Conservation (phyloP, 2,329 filamentous ascomycete genomes). For the Pseudogymnoascus sp. region DNA sequence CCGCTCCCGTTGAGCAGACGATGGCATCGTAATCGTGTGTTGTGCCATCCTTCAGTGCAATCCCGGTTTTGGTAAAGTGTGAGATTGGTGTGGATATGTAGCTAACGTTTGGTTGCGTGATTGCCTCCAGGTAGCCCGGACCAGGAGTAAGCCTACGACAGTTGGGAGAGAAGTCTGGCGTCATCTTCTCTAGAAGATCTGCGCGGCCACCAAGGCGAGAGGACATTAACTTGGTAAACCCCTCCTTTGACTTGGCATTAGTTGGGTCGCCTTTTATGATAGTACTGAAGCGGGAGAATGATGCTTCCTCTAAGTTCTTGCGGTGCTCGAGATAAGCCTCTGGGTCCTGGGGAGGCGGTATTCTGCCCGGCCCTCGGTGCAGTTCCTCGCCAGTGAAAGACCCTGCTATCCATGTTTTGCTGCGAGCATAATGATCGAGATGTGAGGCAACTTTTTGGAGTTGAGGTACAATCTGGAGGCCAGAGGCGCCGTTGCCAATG, state of each 20-base stretch:
- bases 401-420: slow-evolving; percentile 58
- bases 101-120: slow-evolving; percentile 35
- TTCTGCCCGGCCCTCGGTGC: slow-evolving; percentile 33
- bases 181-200: slow-evolving; percentile 45
- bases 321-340: slow-evolving; percentile 51
- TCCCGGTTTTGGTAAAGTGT: slow-evolving; percentile 28
- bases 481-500: slow-evolving; percentile 55
- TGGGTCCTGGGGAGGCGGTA: slow-evolving; percentile 46
- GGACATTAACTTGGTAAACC: slow-evolving; percentile 46
- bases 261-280: slow-evolving; percentile 46
- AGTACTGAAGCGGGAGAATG: slow-evolving; percentile 42
- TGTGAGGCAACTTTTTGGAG: slow-evolving; percentile 41
- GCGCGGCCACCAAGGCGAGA: slow-evolving; percentile 45
- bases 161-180: slow-evolving; percentile 41
- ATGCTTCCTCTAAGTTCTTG: slow-evolving; percentile 49
- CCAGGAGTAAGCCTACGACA: slow-evolving; percentile 40
- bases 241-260: slow-evolving; percentile 40
- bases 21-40: slow-evolving; percentile 22
- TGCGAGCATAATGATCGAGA: slow-evolving; percentile 58
- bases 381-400: slow-evolving; percentile 47
- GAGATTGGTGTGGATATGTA: slow-evolving; percentile 32
- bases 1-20: slow-evolving; percentile 27
- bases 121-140: slow-evolving; percentile 39
- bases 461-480: slow-evolving; percentile 49
- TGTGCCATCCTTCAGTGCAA: slow-evolving; percentile 24